Conservation (phyloP, 352 stramenopile species). For the Peronospora destructor region DNA sequence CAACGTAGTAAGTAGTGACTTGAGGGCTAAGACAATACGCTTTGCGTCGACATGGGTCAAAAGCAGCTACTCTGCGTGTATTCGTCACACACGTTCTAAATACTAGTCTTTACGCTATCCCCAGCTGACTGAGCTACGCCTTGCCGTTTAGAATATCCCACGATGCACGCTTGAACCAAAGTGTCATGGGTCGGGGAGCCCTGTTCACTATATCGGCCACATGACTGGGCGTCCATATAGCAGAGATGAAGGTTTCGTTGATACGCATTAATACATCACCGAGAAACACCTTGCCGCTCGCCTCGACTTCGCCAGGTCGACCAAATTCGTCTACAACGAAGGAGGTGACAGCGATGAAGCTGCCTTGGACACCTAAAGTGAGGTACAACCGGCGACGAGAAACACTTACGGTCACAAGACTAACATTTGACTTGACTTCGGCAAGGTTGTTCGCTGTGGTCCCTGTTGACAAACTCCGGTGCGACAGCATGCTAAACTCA, state of each 20-base stretch:
- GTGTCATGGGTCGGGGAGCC: conserved; percentile 35
- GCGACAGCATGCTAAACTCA: conserved; percentile 18
- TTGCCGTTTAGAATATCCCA: conserved; percentile 49
- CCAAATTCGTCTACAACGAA: conserved; percentile 49
- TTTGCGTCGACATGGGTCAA: conserved; percentile 14
- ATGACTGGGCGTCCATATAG: conserved; percentile 29
- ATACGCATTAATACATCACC: conserved; percentile 62
- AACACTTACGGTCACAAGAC: conserved; percentile 36
- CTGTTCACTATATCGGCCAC: conserved; percentile 43
- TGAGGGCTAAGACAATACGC: conserved; percentile 1
- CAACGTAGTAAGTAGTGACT: conserved; percentile 7
- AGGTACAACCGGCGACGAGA: conserved; percentile 39
- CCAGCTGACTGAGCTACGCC: conserved; percentile 18
- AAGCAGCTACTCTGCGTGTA: conserved; percentile 2
- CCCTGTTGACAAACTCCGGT: neutral
- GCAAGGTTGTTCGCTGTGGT: neutral
- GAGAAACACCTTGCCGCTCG: conserved; percentile 55
- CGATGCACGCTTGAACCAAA: conserved; percentile 57
- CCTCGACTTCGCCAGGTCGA: conserved; percentile 53
- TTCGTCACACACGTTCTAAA: conserved; percentile 16
- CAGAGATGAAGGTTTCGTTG: conserved; percentile 26
- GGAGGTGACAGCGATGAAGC: conserved; percentile 49
- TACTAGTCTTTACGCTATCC: conserved; percentile 10
- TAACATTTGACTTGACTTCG: conserved; percentile 15
- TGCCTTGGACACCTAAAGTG: conserved; percentile 46